phyloP scores from a whole-genome alignment of 2,329 filamentous ascomycete genomes.

The Aspergillus ochraceoroseus region DNA sequence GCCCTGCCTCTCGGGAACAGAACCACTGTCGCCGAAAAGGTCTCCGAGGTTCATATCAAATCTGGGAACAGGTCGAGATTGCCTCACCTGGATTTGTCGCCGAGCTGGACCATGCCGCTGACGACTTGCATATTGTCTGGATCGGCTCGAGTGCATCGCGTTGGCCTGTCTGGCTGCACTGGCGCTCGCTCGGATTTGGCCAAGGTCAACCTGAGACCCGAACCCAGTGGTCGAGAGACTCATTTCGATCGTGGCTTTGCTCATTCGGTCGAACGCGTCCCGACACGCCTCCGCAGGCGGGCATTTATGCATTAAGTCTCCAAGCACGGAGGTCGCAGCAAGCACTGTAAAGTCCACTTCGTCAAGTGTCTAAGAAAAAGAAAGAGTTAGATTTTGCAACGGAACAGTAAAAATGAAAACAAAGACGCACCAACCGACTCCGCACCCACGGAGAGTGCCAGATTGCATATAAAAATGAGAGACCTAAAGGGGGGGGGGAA shows the following conservation, averaged over 20 bases:
- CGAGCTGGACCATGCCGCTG: slow-evolving; percentile 27
- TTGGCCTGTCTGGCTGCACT: slow-evolving; percentile 16
- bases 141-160: slow-evolving; percentile 14
- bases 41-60: slow-evolving; percentile 57
- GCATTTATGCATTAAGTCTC: slow-evolving; percentile 88
- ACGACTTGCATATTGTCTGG: slow-evolving; percentile 13
- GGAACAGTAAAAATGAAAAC: not conserved
- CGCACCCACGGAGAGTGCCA: slow-evolving; percentile 92
- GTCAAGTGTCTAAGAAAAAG: slow-evolving; percentile 63
- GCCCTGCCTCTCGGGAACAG: slow-evolving; percentile 35
- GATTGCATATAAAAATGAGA: slow-evolving; percentile 93
- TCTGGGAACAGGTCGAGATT: slow-evolving; percentile 47
- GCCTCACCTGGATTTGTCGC: slow-evolving; percentile 34
- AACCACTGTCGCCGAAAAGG: slow-evolving; percentile 46
- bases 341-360: slow-evolving; percentile 97
- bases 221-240: slow-evolving; percentile 82
- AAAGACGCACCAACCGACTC: slow-evolving; percentile 66
- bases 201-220: slow-evolving; percentile 46
- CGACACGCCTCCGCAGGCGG: slow-evolving; percentile 90
- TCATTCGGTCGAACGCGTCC: slow-evolving; percentile 91
- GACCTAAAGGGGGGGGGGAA: slow-evolving; percentile 50
- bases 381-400: slow-evolving; percentile 1
- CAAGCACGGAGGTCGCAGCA: slow-evolving; percentile 85
- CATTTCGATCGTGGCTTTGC: slow-evolving; percentile 93
- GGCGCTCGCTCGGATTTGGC: slow-evolving; percentile 19